Base-by-base conservation (phyloP, 1,139 yeast species). In the Scheffersomyces segobiensis region DNA sequence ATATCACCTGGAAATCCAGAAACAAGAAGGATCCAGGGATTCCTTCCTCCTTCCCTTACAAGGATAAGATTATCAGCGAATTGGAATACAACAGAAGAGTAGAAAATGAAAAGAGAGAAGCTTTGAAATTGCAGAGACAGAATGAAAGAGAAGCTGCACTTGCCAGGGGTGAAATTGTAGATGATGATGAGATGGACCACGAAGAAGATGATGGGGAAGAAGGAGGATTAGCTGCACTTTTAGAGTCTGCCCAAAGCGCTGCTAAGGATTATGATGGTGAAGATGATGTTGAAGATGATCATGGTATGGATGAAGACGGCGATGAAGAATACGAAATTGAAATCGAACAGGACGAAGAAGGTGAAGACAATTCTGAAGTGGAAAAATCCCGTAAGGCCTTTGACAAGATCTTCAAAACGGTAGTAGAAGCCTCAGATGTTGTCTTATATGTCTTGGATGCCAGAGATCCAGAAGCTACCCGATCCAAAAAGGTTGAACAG, bases 401-500 rank as follows among this genome's bases (percentile, higher is more conserved):
- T 75, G 97, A 93, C 72, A 91, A 93, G 74, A 90, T 93, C 55
- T 89, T 89, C 79, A 88, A 88, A 71, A 77, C 87, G 5, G 93
- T 88, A 50, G 93, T 93, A 53, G 98, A 92, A 59, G 88, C 93
- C 39, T 81, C 97, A 1, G 98, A 93, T 74, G 98, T 95, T 59
- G 82, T 95, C 39, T 80, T 95, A 58, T 95, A 96, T 67, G 98
- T 95, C 22, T 80, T 95, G 69, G 99, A 95, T 76, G 97, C 99
- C 3, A 87, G 99, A 74, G 98, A 95, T 75, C 99, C 99, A 56
- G 97, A 91, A 73, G 87, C 93, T 46, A 95, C 99, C 5, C 86
- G 99, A 71, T 93, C 98, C 14, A 86, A 87, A 71, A 91, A 87
- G 71, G 96, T 95, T 49, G 99, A 95, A 78, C 89, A 91, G 71